Conservation (phyloP, 2,329 filamentous ascomycete species). For the Curvularia hawaiiensis region DNA sequence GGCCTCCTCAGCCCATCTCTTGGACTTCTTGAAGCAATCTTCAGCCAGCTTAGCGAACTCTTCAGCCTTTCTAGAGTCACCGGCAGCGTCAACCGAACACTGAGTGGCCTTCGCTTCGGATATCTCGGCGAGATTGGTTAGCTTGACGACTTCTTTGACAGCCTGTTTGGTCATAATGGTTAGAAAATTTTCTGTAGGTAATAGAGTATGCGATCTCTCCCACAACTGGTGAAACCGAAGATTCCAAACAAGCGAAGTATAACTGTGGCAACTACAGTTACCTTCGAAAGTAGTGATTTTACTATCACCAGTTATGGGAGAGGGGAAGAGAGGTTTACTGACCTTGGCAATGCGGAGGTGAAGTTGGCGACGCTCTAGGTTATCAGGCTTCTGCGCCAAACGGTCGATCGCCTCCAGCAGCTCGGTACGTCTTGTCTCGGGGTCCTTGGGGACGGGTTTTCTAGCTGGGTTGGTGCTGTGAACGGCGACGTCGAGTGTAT, state of each 20-base stretch:
- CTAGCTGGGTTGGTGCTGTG: background rate
- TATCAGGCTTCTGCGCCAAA: slow-evolving; percentile 13
- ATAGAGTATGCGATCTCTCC: no score
- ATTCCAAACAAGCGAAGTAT: no score
- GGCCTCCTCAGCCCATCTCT: slow-evolving; percentile 27
- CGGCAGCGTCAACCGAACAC: no score
- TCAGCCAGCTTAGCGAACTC: no score
- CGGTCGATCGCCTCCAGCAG: slow-evolving; percentile 5
- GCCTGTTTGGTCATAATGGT: slow-evolving; percentile 25
- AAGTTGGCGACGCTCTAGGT: slow-evolving; percentile 19
- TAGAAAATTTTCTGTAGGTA: slow-evolving; percentile 18
- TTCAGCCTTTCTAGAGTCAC: no score
- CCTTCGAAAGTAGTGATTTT: no score
- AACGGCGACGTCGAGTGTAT: background rate
- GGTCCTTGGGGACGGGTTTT: background rate
- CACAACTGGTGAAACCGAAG: no score
- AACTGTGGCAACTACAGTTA: no score
- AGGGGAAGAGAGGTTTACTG: slow-evolving; percentile 12
- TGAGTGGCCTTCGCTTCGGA: no score
- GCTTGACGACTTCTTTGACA: slow-evolving; percentile 9
- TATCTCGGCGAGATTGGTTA: no score
- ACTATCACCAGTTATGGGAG: no score
- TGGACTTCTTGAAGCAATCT: background rate
- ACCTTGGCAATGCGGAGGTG: slow-evolving; percentile 36
- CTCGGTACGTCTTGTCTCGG: no score